These are phyloP conservation scores for Coniella lustricola DNA, from an alignment of 2,329 filamentous ascomycete species.

Conservation along the genomic window DNA sequence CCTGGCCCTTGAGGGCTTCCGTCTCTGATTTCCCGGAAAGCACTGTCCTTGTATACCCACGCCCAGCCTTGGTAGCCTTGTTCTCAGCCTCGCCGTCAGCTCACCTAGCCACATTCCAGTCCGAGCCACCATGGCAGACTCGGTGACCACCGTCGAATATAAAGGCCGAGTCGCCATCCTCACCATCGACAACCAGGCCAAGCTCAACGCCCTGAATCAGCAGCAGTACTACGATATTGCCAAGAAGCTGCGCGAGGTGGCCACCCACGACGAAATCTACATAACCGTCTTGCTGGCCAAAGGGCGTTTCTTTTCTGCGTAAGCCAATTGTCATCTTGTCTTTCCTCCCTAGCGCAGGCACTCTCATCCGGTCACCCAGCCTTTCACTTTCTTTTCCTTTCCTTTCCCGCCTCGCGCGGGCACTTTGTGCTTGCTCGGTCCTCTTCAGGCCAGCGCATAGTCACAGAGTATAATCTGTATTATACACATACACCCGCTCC, in stretches of 20 bases:
- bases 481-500: too few relatives aligned
- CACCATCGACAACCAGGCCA: conserved; percentile 76
- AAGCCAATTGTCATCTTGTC: conserved; percentile 26
- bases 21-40: too few relatives aligned
- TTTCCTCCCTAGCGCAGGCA: too few relatives aligned
- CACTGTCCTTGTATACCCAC: too few relatives aligned
- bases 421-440: background rate
- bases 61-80: too few relatives aligned
- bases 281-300: conserved; percentile 80
- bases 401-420: background rate
- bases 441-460: too few relatives aligned
- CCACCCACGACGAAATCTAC: conserved; percentile 68
- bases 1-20: too few relatives aligned
- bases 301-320: conserved; percentile 87
- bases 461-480: too few relatives aligned
- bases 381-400: too few relatives aligned
- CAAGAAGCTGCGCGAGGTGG: conserved; percentile 67
- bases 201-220: conserved; percentile 75
- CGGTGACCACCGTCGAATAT: conserved; percentile 52
- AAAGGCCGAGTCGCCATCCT: conserved; percentile 70
- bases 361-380: background rate
- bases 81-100: too few relatives aligned
- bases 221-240: conserved; percentile 73
- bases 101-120: background rate
- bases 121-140: conserved; percentile 31